Evolutionary conservation across 345 rosid genomes (phyloP).

Genomic region (Boechera stricta): DNA sequence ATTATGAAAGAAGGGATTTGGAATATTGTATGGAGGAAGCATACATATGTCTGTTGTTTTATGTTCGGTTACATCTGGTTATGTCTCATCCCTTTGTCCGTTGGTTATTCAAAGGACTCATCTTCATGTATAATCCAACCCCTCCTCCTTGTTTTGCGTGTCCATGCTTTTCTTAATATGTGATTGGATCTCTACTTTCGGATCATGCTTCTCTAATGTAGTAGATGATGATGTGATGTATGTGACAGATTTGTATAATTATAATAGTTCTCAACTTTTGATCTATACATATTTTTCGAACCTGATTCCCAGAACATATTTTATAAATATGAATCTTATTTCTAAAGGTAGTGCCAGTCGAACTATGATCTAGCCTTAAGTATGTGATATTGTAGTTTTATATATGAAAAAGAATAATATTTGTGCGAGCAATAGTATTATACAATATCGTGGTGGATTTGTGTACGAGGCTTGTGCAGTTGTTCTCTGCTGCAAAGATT

Average conservation of each 20-base stretch:
- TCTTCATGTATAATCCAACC: slow-evolving; percentile 36
- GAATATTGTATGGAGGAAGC: slow-evolving; percentile 8
- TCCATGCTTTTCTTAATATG: slow-evolving; percentile 25
- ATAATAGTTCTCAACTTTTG: neutral
- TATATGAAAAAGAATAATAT: neutral
- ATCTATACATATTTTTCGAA: neutral
- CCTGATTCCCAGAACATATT: no score
- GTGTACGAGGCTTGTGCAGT: slow-evolving; percentile 12
- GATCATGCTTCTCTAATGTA: slow-evolving; percentile 25
- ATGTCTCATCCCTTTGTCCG: slow-evolving; percentile 31
- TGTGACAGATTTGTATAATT: neutral
- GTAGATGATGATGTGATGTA: slow-evolving; percentile 28
- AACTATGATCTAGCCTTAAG: neutral
- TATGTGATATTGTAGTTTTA: neutral
- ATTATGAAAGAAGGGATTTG: neutral
- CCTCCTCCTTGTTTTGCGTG: slow-evolving; percentile 36
- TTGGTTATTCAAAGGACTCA: slow-evolving; percentile 32
- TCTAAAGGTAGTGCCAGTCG: neutral
- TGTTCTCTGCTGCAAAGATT: slow-evolving; percentile 27
- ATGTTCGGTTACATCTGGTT: slow-evolving; percentile 36
- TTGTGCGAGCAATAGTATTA: neutral
- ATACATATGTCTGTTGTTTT: slow-evolving; percentile 22
- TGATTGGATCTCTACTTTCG: slow-evolving; percentile 28
- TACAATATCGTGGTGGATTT: neutral
- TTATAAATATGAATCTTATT: neutral